Evolutionary conservation across 805 yeast species (phyloP), one percentile per base, ranked within the genome.

Genomic region (Metschnikowia santaceciliae): DNA sequence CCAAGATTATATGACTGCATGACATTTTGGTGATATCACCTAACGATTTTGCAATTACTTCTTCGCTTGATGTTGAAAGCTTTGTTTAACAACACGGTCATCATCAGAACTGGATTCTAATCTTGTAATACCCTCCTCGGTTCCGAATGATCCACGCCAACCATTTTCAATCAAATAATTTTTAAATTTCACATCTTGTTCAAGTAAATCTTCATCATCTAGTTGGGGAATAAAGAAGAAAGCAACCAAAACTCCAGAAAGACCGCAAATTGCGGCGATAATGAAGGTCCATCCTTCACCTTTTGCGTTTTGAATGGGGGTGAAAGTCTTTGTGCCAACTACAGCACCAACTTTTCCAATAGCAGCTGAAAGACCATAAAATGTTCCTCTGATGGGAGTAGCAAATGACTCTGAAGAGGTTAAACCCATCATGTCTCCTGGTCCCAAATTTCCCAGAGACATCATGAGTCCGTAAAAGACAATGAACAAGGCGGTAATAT

Each of bases 311-410:
- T 83, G 81, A 57, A 87, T 85, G 15, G 89, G 86, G 8, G 83
- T 80, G 69, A 88, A 87, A 15, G 78, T 78, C 63, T 83, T 80
- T 22, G 90, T 85, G 30, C 94, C 94, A 19, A 85, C 82, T 20
- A 85, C 90, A n/a, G 92, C 94, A 50, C 94, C 95, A 23, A 84
- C 86, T 66, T 87, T 87, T 51, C 94, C 94, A 44, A 85, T 71
- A 3, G 91, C 94, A 36, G 94, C 94, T 43, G 86, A 77, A 20
- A 87, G 58, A 36, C 92, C 92, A 60, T 87, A 87, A 46, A 80
- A 73, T 0, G 90, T 83, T 36, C 91, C 92, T 66, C 94, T 76
- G 40, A 87, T 81, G 13, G 88, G 86, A 6, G 91, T 84, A 17
- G 94, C 90, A 59, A 76, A 87, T 4, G 81, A 75, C 66, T 87